Evolutionary conservation across 1,284 basidiomycete genomes (phyloP).

Genomic region (Rhodotorula mucilaginosa): DNA sequence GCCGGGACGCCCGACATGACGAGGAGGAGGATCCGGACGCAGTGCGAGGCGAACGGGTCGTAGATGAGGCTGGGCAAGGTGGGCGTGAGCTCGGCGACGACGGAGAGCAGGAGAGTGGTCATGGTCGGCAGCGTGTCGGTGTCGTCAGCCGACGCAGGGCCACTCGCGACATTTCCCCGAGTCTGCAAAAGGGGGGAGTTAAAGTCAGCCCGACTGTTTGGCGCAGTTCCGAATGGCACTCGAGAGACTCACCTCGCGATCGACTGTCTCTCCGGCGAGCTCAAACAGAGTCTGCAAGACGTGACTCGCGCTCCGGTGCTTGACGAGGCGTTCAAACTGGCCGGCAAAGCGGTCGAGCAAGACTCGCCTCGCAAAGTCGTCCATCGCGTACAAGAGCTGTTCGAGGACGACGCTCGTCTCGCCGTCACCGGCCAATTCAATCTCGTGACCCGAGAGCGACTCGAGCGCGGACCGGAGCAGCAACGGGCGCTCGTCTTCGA

Average conservation of each 20-base stretch:
- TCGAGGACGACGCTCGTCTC: conserved; percentile 86
- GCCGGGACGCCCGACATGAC: conserved; percentile 63
- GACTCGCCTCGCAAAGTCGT: conserved; percentile 84
- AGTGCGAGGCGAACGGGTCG: conserved; percentile 84
- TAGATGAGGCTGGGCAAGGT: conserved; percentile 64
- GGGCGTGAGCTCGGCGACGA: conserved; percentile 70
- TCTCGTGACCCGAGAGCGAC: conserved; percentile 81
- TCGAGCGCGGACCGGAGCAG: conserved; percentile 79
- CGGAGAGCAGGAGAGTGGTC: conserved; percentile 63
- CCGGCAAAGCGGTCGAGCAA: conserved; percentile 79
- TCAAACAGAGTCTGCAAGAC: conserved; percentile 83
- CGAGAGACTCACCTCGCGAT: conserved; percentile 65
- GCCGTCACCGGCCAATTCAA: conserved; percentile 82
- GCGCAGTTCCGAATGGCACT: background rate
- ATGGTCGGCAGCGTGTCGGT: conserved; percentile 68
- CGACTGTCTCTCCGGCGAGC: conserved; percentile 67
- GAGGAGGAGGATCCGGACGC: conserved; percentile 71
- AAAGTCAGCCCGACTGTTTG: background rate
- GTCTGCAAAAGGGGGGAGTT: conserved; percentile 52
- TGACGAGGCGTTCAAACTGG: conserved; percentile 69
- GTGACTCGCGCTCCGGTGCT: conserved; percentile 86
- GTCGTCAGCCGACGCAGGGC: conserved; percentile 48
- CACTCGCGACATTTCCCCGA: conserved; percentile 60
- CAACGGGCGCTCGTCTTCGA: conserved; percentile 65
- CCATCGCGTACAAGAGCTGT: conserved; percentile 83